Percentiles rank a stretch among this genome's conserved stretches.
Evolutionary conservation across 139 green algal species (phyloP).

Genomic region (Tetradesmus obliquus): DNA sequence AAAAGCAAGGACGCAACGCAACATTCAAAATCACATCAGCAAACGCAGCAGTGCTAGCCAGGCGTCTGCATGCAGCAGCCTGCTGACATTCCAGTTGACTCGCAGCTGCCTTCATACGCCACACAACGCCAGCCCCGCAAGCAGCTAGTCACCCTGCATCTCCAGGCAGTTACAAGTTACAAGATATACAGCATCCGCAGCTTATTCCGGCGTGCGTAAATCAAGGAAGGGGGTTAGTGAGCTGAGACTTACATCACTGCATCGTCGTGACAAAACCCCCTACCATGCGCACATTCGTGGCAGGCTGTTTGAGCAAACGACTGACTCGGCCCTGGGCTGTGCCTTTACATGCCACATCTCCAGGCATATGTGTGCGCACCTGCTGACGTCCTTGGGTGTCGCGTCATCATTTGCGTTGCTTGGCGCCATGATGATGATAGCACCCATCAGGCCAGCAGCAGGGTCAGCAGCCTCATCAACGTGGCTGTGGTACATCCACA

Average conservation of each 20-base stretch:
- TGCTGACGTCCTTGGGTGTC: constrained; percentile 54
- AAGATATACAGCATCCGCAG: too few relatives aligned
- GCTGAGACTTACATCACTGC: too few relatives aligned
- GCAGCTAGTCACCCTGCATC: too few relatives aligned
- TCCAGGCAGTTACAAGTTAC: too few relatives aligned
- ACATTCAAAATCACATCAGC: neutral
- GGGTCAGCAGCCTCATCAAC: constrained; percentile 63
- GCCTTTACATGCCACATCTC: neutral
- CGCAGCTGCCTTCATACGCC: too few relatives aligned
- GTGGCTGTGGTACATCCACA: constrained; percentile 79
- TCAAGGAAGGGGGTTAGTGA: too few relatives aligned
- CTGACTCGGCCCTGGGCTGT: neutral
- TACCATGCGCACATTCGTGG: too few relatives aligned
- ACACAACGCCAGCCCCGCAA: too few relatives aligned
- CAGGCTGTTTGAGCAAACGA: neutral
- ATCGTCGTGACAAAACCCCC: too few relatives aligned
- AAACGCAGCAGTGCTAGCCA: neutral
- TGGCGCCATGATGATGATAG: constrained; percentile 66
- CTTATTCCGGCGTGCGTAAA: too few relatives aligned
- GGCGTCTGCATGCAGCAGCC: neutral
- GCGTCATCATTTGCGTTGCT: constrained; percentile 43
- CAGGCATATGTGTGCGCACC: neutral
- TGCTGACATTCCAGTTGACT: too few relatives aligned
- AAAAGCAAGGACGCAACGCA: neutral
- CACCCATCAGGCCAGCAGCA: constrained; percentile 72